A percentile compares a stretch with the other conserved stretches of the same genome.
phyloP scores from a whole-genome alignment of 495 filamentous ascomycete genomes.

The Mycothermus thermophilus region DNA sequence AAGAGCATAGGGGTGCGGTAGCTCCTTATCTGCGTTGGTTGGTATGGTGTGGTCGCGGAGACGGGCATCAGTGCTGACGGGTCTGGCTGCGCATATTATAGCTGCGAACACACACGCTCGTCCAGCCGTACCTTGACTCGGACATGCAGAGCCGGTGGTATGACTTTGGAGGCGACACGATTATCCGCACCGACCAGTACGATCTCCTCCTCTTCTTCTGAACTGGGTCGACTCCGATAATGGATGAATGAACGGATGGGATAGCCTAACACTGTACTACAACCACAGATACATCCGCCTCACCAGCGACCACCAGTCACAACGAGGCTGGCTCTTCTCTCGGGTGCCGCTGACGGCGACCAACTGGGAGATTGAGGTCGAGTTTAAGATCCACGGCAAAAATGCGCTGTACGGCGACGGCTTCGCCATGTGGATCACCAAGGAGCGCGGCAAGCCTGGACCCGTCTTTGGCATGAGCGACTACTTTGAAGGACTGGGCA shows the following conservation, averaged over 20 bases:
- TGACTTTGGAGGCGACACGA: conserved; percentile 94
- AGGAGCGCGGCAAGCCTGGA: conserved; percentile 67
- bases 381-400: conserved; percentile 80
- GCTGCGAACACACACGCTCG: conserved; percentile 66
- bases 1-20: conserved; percentile 40
- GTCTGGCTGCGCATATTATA: conserved; percentile 19
- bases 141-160: conserved; percentile 99
- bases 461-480: conserved; percentile 83
- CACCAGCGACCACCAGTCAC: conserved; percentile 76
- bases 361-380: conserved; percentile 97
- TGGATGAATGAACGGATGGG: too few relatives aligned
- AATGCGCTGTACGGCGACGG: conserved; percentile 80
- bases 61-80: too few relatives aligned
- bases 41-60: background rate
- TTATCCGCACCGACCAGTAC: conserved; percentile 86
- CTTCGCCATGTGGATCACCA: conserved; percentile 97
- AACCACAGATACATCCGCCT: conserved; percentile 73
- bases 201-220: conserved; percentile 4
- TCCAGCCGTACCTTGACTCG: conserved; percentile 87
- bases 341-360: conserved; percentile 90
- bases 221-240: background rate
- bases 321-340: conserved; percentile 86
- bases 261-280: too few relatives aligned
- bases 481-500: conserved; percentile 83
- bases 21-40: background rate